Base-by-base conservation (phyloP, 345 rosid species). In the Anacardium occidentale region DNA sequence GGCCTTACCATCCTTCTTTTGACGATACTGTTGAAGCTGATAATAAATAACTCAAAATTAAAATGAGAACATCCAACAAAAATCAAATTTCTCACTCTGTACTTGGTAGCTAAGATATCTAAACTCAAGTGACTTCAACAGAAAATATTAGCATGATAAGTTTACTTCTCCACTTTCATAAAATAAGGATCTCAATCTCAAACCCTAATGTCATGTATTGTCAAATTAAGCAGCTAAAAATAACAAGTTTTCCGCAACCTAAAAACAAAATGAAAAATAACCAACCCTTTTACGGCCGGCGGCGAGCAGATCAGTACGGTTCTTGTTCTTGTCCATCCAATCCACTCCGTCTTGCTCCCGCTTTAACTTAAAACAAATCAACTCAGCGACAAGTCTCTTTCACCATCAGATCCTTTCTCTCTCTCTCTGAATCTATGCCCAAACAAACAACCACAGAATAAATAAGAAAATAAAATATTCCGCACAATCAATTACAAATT, bases 1-100 rank as follows among this genome's bases (percentile, higher is more conserved):
- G 66, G 87, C 91, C 83, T 92, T 89, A 52, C 69, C 72, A 77
- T 90, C 97, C 81, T 90, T 94, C 86, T 88, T 95, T 80, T 92
- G 96, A 69, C 99, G 97, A 82, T 75, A 95, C 71, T 91, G 97
- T 83, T 95, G 98, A 86, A 95, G 91, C 99, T 95, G 89, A 75
- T 40, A 76, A 68, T 14, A 51, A 17, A 60, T 42, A 51, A 42
- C n/a, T 4, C 61, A 74, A 22, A 67, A 9, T 78, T 29, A 81
- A 32, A 51, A 75, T 22, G 55, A 22, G 68, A 71, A 32, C 63
- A 26, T 22, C 72, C 32, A 58, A 57, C 17, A 32, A 53, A 72
- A 25, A 57, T 25, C 15, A 72, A 25, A 57, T 25, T n/a, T 62
- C 29, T 2, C 5, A 69, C 34, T 34, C 64, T 51, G 11, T 34